Conservation (phyloP, 1,284 basidiomycete genomes). For the Ganoderma boninense region DNA sequence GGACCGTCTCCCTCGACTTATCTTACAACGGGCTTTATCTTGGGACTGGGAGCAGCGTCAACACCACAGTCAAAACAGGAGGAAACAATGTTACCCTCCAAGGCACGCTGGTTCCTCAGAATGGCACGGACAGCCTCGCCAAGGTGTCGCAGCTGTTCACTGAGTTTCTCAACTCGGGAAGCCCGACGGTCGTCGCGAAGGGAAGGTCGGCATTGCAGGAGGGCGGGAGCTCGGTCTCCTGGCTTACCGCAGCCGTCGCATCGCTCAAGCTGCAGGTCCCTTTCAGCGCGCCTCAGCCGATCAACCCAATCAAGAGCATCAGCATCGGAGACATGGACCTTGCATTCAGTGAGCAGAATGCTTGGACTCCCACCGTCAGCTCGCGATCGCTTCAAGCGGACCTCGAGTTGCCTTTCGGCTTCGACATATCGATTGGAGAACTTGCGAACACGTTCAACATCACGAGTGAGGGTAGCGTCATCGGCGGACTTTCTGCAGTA, state of each 20-base stretch:
- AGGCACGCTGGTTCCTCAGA: constrained; percentile 69
- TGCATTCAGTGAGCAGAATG: constrained; percentile 58
- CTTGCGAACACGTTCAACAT: constrained; percentile 77
- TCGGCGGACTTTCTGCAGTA: constrained; percentile 62
- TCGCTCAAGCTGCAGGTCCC: constrained; percentile 67
- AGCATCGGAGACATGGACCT: constrained; percentile 71
- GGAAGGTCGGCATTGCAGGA: constrained; percentile 66
- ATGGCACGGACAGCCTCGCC: constrained; percentile 55
- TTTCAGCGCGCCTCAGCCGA: constrained; percentile 61
- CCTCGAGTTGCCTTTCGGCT: constrained; percentile 77
- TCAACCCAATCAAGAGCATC: constrained; percentile 76
- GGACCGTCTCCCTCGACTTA: constrained; percentile 71
- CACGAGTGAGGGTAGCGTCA: constrained; percentile 55
- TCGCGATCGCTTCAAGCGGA: constrained; percentile 68
- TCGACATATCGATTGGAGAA: constrained; percentile 65
- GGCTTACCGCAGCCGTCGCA: constrained; percentile 72
- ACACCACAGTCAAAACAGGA: constrained; percentile 61
- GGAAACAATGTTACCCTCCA: constrained; percentile 68
- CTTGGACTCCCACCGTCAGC: constrained; percentile 69
- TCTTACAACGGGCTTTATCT: constrained; percentile 67
- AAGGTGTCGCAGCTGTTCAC: constrained; percentile 74
- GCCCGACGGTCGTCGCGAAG: constrained; percentile 64
- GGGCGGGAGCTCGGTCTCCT: constrained; percentile 64
- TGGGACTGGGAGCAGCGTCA: constrained; percentile 62
- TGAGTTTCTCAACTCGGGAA: constrained; percentile 74